Evolutionary conservation across 1,284 basidiomycete genomes (phyloP), one percentile per base, ranked within the genome.

Genomic region (Anthracocystis setariae): DNA sequence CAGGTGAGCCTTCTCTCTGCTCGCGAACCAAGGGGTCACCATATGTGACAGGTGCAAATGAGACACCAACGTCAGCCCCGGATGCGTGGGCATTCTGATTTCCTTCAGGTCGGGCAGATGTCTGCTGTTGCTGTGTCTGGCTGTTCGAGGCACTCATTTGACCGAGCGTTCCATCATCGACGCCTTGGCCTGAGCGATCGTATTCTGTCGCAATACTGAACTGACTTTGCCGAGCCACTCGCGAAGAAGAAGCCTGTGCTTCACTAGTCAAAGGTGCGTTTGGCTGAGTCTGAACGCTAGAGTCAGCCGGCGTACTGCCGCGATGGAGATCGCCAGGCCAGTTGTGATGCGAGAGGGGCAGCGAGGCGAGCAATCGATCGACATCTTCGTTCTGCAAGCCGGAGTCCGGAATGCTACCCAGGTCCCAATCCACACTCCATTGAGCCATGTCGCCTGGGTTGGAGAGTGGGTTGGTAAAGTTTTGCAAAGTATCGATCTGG

Each of bases 261-360:
- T 15, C 18, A n/a, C 43, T 51, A 17, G 35, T 38, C 8, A 55
- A 63, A 5, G 37, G 15, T 18, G 46, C 10, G 12, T 21, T 32
- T 7, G 40, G 33, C 15, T 25, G n/a, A 21, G 17, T n/a, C 18
- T n/a, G 18, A 3, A 23, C 58, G 20, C 44, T 46, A 12, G n/a
- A 12, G 12, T 21, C 51, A 24, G 46, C 46, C 18, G 54, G 33
- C 25, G 59, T 50, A 3, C 50, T 18, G 10, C 49, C 59, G 27
- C 61, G 74, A 25, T 66, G 66, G 3, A 76, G 53, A 42, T 76
- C 76, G 21, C 71, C 68, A 5, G 71, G 67, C 74, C 74, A 77
- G 8, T 56, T 64, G 37, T 66, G 72, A 33, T 77, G 76, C 10
- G 71, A 69, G 15, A 73, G 49, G 12, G 70, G 70, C 42, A 69